phyloP scores from a whole-genome alignment of 1,284 basidiomycete genomes.

The Ceratobasidium sp. region DNA sequence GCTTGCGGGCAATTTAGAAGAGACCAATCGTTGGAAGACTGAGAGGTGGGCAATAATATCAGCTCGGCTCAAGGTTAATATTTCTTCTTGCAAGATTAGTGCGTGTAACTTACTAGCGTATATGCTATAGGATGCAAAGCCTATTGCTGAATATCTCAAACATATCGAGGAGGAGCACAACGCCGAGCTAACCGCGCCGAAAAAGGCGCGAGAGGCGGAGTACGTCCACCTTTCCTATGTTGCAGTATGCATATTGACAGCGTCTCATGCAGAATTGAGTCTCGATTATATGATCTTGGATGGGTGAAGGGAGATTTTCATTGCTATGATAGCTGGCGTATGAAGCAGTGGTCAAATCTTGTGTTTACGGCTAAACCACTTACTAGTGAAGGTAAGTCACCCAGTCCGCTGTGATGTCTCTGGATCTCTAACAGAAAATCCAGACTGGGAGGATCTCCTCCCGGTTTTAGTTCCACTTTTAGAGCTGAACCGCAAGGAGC shows the following conservation, averaged over 20 bases:
- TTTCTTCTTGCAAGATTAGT: background rate
- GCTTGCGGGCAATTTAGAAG: background rate
- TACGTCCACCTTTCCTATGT: background rate
- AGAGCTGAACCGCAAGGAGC: background rate
- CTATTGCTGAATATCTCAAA: background rate
- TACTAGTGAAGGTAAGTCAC: background rate
- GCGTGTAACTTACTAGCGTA: background rate
- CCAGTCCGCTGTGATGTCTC: background rate
- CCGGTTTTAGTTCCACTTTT: background rate
- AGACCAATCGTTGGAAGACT: background rate
- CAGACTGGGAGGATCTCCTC: background rate
- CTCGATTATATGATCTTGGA: conserved; percentile 17
- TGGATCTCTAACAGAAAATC: background rate
- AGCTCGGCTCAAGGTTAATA: background rate
- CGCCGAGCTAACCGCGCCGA: background rate
- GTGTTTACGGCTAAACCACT: conserved; percentile 9
- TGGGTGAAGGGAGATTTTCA: conserved; percentile 15
- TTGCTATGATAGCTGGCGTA: background rate
- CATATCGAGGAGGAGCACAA: conserved; percentile 7
- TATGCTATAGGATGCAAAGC: background rate
- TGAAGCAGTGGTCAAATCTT: conserved; percentile 13
- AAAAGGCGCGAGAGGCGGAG: conserved; percentile 2
- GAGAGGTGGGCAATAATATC: background rate
- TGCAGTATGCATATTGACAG: background rate
- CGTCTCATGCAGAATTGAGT: background rate